Conservation (phyloP, 441 rosid genomes). For the Theobroma grandiflorum region DNA sequence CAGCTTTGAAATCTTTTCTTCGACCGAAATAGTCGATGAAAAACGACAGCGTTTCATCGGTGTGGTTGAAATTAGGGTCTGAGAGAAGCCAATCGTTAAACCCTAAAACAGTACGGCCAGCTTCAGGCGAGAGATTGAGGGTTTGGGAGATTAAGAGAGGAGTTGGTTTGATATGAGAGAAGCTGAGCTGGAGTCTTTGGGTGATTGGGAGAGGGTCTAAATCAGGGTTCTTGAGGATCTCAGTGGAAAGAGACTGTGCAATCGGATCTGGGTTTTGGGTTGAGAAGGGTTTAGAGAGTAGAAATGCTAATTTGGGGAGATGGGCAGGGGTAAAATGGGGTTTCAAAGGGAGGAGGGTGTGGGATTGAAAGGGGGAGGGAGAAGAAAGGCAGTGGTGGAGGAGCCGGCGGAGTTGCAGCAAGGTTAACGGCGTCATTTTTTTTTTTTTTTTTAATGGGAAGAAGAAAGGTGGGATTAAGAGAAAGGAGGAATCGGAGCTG, state of each 20-base stretch:
- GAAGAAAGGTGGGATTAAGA: not conserved
- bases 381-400: constrained; percentile 39
- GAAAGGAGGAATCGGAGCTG: not conserved
- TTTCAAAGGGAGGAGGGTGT: constrained; percentile 9
- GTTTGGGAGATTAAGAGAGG: constrained; percentile 62
- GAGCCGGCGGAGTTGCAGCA: constrained; percentile 58
- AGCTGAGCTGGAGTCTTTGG: constrained; percentile 69
- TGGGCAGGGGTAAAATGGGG: constrained; percentile 25
- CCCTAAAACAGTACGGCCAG: constrained; percentile 80
- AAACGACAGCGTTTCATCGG: constrained; percentile 76
- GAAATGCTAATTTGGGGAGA: constrained; percentile 28
- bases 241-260: constrained; percentile 70
- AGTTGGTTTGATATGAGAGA: constrained; percentile 73
- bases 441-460: not conserved
- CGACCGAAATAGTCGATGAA: constrained; percentile 88
- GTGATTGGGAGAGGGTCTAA: constrained; percentile 58
- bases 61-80: constrained; percentile 52
- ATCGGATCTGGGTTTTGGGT: constrained; percentile 52
- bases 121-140: constrained; percentile 74
- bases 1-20: constrained; percentile 85
- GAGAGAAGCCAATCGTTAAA: constrained; percentile 74
- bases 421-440: constrained; percentile 60
- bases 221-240: constrained; percentile 54
- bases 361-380: constrained; percentile 23
- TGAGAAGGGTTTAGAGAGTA: constrained; percentile 48